A percentile compares a stretch with the other conserved stretches of the same genome.
Evolutionary conservation across 192 early-diverging fungal species (phyloP).

Genomic region (Phycomyces nitens): DNA sequence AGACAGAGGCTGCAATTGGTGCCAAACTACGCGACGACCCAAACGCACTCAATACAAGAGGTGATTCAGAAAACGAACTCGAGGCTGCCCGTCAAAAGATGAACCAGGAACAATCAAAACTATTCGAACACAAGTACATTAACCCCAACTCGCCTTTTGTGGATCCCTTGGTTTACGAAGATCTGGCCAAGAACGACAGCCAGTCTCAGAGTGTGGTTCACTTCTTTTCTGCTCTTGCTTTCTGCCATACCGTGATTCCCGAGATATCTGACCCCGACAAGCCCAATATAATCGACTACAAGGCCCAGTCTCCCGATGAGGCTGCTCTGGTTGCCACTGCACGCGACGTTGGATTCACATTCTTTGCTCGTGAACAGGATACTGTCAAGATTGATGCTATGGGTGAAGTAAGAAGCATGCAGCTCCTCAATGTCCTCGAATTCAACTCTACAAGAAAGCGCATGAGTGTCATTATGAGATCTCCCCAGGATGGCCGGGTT

Average conservation of each 20-base stretch:
- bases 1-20: constrained; percentile 51
- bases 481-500: constrained; percentile 53
- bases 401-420: constrained; percentile 66
- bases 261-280: constrained; percentile 45
- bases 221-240: constrained; percentile 57
- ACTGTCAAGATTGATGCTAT: constrained; percentile 70
- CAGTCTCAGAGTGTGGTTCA: constrained; percentile 28
- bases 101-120: constrained; percentile 48
- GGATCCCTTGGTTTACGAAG: constrained; percentile 41
- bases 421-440: constrained; percentile 69
- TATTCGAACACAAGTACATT: constrained; percentile 60
- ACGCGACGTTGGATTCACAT: constrained; percentile 77
- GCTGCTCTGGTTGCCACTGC: constrained; percentile 86
- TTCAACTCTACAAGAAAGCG: constrained; percentile 93
- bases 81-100: constrained; percentile 47
- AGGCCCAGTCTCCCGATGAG: constrained; percentile 93
- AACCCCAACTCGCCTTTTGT: constrained; percentile 68
- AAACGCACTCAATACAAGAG: background rate
- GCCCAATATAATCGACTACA: constrained; percentile 67
- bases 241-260: constrained; percentile 68
- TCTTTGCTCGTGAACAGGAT: constrained; percentile 71
- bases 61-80: constrained; percentile 21
- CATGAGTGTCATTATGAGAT: constrained; percentile 87
- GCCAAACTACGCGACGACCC: constrained; percentile 26
- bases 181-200: constrained; percentile 9